Base-by-base conservation (phyloP, 139 green algal genomes). In the Chlamydomonas schloesseri region DNA sequence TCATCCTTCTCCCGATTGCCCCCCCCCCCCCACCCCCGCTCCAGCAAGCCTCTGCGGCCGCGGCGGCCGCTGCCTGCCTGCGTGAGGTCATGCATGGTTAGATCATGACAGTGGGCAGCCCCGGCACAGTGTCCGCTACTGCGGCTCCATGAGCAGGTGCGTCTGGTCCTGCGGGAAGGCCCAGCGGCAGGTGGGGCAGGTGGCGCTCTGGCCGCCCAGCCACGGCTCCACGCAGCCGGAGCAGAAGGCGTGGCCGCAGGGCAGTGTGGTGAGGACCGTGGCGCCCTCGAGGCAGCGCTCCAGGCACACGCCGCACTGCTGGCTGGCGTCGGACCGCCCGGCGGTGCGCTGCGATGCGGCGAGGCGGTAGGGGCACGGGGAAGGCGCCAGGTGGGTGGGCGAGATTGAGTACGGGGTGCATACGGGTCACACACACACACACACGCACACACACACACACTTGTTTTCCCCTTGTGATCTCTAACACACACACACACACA, bases 121-220 rank as follows among this genome's bases (percentile, higher is more conserved):
- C n/a, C n/a, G n/a, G n/a, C n/a, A n/a, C n/a, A n/a, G 55, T 26
- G 31, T 15, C n/a, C 31, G 67, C n/a, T 72, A 47, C 21, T 26
- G 55, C 71, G 58, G 34, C 26, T 24, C 72, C 46, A 29, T 14
- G 46, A 80, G 26, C 42, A 93, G 60, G 31, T 53, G 71, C 33
- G 90, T 93, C 10, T 92, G 76, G 29, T 64, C 29, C 53, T 89
- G 84, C 34, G 90, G 84, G 72, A 93, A 93, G 36, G 88, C 74
- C 78, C 85, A 93, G 55, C 90, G 81, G 78, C 90, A 93, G 6
- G 91, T 75, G 29, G 90, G 90, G 81, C 90, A 93, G 29, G 75
- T 92, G 36, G 34, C 70, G 47, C 18, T 24, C 60, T 93, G 72
- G 58, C 83, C 71, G 15, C n/a, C 67, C 33, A 93, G 84, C 90